Conservation (phyloP, 2,329 filamentous ascomycete species). For the Albophoma yamanashiensis region DNA sequence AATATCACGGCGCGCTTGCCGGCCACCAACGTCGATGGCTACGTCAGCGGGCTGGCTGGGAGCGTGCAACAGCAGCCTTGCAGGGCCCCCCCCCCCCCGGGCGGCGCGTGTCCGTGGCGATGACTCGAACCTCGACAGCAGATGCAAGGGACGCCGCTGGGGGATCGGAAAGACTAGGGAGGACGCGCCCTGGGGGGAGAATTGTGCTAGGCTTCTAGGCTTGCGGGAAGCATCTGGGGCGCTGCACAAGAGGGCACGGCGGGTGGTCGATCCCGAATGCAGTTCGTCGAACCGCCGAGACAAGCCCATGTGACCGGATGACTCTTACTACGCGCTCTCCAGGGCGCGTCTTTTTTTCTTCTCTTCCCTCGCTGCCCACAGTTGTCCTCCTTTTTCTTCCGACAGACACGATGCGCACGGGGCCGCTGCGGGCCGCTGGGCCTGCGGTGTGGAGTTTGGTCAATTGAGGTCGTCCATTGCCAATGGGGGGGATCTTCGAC, state of each 20-base stretch:
- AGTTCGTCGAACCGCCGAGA: neutral
- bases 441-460: neutral
- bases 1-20: neutral
- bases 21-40: neutral
- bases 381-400: neutral
- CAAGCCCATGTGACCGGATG: neutral
- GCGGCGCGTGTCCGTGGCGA: neutral
- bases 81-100: neutral
- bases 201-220: neutral
- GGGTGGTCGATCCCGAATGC: neutral
- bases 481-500: neutral
- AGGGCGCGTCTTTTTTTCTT: neutral
- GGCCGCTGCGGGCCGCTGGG: no score
- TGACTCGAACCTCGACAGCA: neutral
- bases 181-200: neutral
- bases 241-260: neutral
- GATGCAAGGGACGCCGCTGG: neutral
- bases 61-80: neutral
- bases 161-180: neutral
- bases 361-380: neutral
- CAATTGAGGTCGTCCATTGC: neutral
- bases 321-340: neutral
- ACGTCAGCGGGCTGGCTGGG: neutral
- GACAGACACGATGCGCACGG: neutral
- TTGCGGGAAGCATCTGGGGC: neutral